These are phyloP conservation scores for Dalechampia spathulata DNA, from an alignment of 441 rosid species.

Conservation along the genomic window DNA sequence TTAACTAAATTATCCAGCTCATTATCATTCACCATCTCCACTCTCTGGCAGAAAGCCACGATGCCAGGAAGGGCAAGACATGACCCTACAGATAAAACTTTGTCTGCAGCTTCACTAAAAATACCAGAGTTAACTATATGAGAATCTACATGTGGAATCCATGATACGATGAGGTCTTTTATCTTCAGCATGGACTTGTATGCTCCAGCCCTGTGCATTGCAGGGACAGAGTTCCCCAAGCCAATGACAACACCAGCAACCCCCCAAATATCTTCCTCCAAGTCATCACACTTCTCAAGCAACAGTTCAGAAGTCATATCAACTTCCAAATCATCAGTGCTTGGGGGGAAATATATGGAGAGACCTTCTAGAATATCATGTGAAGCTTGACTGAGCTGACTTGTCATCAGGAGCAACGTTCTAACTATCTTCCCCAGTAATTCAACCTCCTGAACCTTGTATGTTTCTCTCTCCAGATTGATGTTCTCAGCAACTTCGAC, in stretches of 20 bases:
- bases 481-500: slow-evolving; percentile 36
- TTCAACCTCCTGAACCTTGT: slow-evolving; percentile 50
- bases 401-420: slow-evolving; percentile 40
- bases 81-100: slow-evolving; percentile 65
- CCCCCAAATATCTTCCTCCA: slow-evolving; percentile 92
- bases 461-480: slow-evolving; percentile 39
- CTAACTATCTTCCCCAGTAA: slow-evolving; percentile 59
- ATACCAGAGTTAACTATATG: slow-evolving; percentile 26
- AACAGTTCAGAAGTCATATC: slow-evolving; percentile 31
- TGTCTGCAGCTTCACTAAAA: slow-evolving; percentile 29
- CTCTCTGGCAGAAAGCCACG: slow-evolving; percentile 71
- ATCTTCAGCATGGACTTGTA: slow-evolving; percentile 56
- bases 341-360: slow-evolving; percentile 36
- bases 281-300: slow-evolving; percentile 40
- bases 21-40: slow-evolving; percentile 59
- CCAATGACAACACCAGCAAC: slow-evolving; percentile 88
- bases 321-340: slow-evolving; percentile 21
- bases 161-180: slow-evolving; percentile 66
- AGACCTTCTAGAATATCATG: slow-evolving; percentile 44
- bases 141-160: slow-evolving; percentile 60
- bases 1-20: slow-evolving; percentile 52
- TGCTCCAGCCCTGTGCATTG: slow-evolving; percentile 71
- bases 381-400: slow-evolving; percentile 40
- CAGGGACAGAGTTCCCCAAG: slow-evolving; percentile 66
- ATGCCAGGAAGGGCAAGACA: slow-evolving; percentile 72